Conservation (phyloP, 2,329 filamentous ascomycete genomes). For the Colletotrichum cordylinicola region DNA sequence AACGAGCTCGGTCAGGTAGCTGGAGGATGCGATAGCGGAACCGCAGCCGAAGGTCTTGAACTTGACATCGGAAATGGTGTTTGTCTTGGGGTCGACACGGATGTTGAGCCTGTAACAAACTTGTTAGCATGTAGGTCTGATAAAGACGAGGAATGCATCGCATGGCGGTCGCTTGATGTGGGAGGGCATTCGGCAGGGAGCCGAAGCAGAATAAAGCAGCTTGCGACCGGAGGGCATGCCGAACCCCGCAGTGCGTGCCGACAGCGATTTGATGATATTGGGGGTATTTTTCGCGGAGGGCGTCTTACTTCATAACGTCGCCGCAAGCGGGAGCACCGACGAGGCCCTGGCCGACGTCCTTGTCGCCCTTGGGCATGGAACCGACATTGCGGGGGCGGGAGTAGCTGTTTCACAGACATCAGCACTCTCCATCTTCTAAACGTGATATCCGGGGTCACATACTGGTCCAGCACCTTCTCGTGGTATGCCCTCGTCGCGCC, state of each 20-base stretch:
- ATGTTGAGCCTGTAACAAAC: conserved; percentile 66
- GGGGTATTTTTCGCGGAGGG: background rate
- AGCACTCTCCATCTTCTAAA: conserved; percentile 52
- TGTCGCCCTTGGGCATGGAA: conserved; percentile 73
- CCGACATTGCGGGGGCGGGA: conserved; percentile 61
- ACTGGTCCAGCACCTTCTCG: conserved; percentile 78
- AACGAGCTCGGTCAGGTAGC: conserved; percentile 95
- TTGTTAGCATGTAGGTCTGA: background rate
- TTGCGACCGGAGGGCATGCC: background rate
- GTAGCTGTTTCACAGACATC: conserved; percentile 51
- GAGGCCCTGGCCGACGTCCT: conserved; percentile 87
- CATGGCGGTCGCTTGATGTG: background rate
- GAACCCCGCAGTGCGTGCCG: background rate
- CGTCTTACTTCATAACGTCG: conserved; percentile 79
- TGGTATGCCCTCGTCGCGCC: conserved; percentile 54
- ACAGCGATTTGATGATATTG: background rate
- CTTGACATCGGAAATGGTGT: conserved; percentile 92
- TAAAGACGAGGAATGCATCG: background rate
- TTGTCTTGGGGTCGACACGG: conserved; percentile 84
- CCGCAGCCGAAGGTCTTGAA: conserved; percentile 99
- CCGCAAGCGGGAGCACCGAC: conserved; percentile 89
- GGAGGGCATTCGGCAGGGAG: background rate
- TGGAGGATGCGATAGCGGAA: conserved; percentile 91
- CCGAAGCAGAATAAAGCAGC: background rate
- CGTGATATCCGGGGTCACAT: conserved; percentile 55